Evolutionary conservation across 208 protist species (phyloP).

Genomic region (Trypanosoma rangeli): DNA sequence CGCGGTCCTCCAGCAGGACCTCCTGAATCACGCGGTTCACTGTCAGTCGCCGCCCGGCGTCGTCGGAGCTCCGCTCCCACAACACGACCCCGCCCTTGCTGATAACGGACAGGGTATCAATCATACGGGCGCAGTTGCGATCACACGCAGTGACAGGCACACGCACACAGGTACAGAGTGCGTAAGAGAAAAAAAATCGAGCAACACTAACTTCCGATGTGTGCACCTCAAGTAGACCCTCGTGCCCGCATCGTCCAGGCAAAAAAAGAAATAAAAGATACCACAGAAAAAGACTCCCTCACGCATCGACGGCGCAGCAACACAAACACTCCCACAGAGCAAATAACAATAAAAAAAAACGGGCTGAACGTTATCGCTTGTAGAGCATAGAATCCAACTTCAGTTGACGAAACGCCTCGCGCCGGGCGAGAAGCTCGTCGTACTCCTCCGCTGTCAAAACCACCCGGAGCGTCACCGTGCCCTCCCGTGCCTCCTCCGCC

Average conservation of each 20-base stretch:
- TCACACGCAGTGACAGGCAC: background rate
- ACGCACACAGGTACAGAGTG: background rate
- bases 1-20: conserved; percentile 93
- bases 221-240: too few relatives aligned
- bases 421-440: conserved; percentile 20
- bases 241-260: too few relatives aligned
- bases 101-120: conserved; percentile 94
- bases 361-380: background rate
- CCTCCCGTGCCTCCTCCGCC: background rate
- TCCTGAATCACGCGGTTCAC: conserved; percentile 93
- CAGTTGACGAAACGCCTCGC: conserved; percentile 26
- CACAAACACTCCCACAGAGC: too few relatives aligned
- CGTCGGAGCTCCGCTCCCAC: conserved; percentile 73
- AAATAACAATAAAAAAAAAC: conserved; percentile 2
- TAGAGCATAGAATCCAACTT: conserved; percentile 19
- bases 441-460: conserved; percentile 24
- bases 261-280: background rate
- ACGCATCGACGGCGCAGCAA: too few relatives aligned
- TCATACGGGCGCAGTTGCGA: conserved; percentile 56
- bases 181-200: too few relatives aligned
- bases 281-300: background rate
- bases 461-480: conserved; percentile 17
- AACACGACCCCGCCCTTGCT: conserved; percentile 94
- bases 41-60: conserved; percentile 63
- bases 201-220: too few relatives aligned